Conservation (phyloP, 495 filamentous ascomycete genomes). For the Penicillium herquei region DNA sequence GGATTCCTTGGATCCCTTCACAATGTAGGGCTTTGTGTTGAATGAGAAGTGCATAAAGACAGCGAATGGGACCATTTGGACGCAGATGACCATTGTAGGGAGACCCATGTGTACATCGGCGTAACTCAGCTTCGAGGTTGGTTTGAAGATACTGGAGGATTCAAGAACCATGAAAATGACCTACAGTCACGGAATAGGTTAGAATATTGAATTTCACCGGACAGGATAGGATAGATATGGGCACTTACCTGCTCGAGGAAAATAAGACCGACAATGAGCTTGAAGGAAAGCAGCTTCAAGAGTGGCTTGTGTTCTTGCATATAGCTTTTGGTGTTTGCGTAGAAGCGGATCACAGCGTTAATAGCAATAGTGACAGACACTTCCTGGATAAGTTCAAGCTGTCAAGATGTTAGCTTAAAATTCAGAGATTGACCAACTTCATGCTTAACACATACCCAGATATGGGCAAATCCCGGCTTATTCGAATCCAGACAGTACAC, state of each 20-base stretch:
- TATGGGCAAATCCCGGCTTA: slow-evolving; percentile 30
- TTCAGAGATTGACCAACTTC: neutral
- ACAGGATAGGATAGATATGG: neutral
- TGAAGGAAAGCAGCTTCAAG: slow-evolving; percentile 32
- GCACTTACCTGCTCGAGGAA: slow-evolving; percentile 26
- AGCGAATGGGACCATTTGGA: slow-evolving; percentile 35
- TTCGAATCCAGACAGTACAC: slow-evolving; percentile 30
- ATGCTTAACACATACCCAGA: slow-evolving; percentile 26
- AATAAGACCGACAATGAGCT: slow-evolving; percentile 30
- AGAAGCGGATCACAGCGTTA: slow-evolving; percentile 24
- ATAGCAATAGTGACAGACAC: slow-evolving; percentile 29
- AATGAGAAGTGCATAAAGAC: slow-evolving; percentile 35
- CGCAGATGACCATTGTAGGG: slow-evolving; percentile 31
- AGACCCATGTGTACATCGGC: slow-evolving; percentile 34
- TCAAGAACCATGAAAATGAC: slow-evolving; percentile 32
- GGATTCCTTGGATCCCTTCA: neutral
- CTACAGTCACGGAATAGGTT: slow-evolving; percentile 2
- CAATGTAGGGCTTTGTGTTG: slow-evolving; percentile 19
- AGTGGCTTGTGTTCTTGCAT: slow-evolving; percentile 23
- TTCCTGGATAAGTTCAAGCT: slow-evolving; percentile 23
- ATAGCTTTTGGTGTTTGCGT: slow-evolving; percentile 17
- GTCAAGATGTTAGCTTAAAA: neutral
- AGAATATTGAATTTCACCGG: neutral
- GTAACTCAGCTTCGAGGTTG: slow-evolving; percentile 25
- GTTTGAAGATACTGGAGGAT: slow-evolving; percentile 19